Base-by-base conservation (phyloP, 1,284 basidiomycete species). In the Fomitopsis betulina region DNA sequence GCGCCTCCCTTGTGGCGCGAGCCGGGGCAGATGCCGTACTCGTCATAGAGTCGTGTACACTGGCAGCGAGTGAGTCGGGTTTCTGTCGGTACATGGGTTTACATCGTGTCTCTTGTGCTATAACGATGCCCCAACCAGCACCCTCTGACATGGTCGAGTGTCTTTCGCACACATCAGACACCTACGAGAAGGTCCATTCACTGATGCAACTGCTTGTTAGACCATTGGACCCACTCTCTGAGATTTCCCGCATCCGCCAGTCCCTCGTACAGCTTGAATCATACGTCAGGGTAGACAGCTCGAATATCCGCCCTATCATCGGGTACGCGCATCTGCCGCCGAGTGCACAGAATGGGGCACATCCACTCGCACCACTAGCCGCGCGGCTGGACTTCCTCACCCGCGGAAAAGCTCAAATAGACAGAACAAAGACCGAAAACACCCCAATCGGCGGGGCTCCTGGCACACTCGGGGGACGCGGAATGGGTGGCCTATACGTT, bases 221-320 rank as follows among this genome's bases (percentile, higher is more conserved):
- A 63, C 79, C 82, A 57, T 78, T 89, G 61, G 88, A 91, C 72
- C 85, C 88, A 53, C 80, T 83, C 53, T 80, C 83, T 62, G 89
- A 91, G 70, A 84, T 91, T 58, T 79, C 83, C 32, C 82, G 86
- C 51, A 80, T 91, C 47, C 84, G 89, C 27, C 86, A 89, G 65
- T 88, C 87, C 1, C 79, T 91, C 54, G 81, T 81, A 32, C 79
- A 88, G 49, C 80, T 91, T 61, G 89, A 91, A 72, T 78, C 85
- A 12, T 85, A 87, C 67, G 75, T 90, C 53, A 73, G 78, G 61
- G 78, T 83, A 59, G 74, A 80, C 23, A 45, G 42, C 42, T 45
- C 42, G 19, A 38, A 55, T 53, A 53, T 57, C 58, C 25, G 23
- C 51, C 6, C 50, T 54, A n/a, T 62, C 61, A 38, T 39, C 37